These are phyloP conservation scores for Kodamaea plutei DNA, from an alignment of 1,139 yeast species.

Conservation along the genomic window DNA sequence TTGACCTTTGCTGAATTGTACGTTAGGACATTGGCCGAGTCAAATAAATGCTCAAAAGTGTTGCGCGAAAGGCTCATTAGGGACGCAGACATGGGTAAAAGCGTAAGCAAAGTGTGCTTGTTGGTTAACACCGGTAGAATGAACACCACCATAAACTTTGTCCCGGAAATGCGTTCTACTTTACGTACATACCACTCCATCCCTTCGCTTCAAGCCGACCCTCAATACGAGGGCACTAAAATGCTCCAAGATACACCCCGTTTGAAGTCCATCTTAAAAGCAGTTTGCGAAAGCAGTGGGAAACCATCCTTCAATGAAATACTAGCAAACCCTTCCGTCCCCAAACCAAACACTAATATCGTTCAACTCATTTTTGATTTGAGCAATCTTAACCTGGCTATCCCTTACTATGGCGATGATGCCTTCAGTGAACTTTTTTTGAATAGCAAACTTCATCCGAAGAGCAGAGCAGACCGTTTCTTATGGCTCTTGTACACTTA, in stretches of 20 bases:
- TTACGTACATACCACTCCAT: slow-evolving; percentile 89
- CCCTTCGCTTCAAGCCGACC: slow-evolving; percentile 78
- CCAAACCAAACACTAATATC: slow-evolving; percentile 51
- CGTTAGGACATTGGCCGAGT: slow-evolving; percentile 74
- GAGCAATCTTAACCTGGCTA: slow-evolving; percentile 57
- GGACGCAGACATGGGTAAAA: slow-evolving; percentile 60
- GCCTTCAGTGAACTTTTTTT: slow-evolving; percentile 64
- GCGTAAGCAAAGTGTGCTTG: slow-evolving; percentile 79
- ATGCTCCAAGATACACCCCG: slow-evolving; percentile 95
- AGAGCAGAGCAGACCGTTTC: slow-evolving; percentile 65
- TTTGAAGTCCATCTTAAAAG: slow-evolving; percentile 82
- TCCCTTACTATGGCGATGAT: slow-evolving; percentile 20
- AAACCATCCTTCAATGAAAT: slow-evolving; percentile 51
- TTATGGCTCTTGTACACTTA: slow-evolving; percentile 82
- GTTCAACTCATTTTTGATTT: slow-evolving; percentile 73
- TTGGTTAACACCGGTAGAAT: slow-evolving; percentile 89
- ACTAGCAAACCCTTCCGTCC: slow-evolving; percentile 25
- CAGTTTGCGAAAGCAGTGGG: slow-evolving; percentile 53
- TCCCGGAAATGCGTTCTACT: slow-evolving; percentile 95
- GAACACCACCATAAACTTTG: slow-evolving; percentile 93
- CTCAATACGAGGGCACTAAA: slow-evolving; percentile 50
- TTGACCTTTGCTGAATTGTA: slow-evolving; percentile 84
- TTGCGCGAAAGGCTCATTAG: slow-evolving; percentile 69
- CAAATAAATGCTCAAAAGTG: slow-evolving; percentile 79
- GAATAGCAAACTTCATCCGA: slow-evolving; percentile 49